These are phyloP conservation scores for Chloromonas sp. DNA, from an alignment of 163 green algal species.

Conservation along the genomic window DNA sequence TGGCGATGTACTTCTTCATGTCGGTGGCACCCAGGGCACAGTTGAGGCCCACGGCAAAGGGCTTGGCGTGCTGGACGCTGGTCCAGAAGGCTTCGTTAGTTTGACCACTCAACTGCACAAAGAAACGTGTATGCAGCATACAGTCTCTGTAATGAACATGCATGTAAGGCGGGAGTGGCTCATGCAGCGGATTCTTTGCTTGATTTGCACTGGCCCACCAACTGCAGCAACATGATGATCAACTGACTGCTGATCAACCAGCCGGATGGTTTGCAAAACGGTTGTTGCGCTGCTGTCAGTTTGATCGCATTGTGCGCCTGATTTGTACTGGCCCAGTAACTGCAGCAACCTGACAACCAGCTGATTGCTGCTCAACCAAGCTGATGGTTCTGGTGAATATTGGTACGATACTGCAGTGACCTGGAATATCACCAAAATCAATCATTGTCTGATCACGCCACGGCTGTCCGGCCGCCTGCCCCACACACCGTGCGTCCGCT, in stretches of 20 bases:
- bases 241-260: too few species aligned
- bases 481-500: slow-evolving; percentile 71
- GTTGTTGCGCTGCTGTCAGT: too few species aligned
- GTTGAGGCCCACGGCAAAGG: slow-evolving; percentile 94
- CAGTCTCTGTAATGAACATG: not conserved
- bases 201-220: not conserved
- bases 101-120: slow-evolving; percentile 76
- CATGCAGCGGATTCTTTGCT: not conserved
- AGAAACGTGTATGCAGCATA: not conserved
- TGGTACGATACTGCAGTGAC: too few species aligned
- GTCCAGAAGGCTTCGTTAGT: slow-evolving; percentile 99
- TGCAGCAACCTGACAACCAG: too few species aligned
- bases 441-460: too few species aligned
- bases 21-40: slow-evolving; percentile 92
- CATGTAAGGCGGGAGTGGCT: not conserved
- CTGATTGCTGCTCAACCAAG: too few species aligned
- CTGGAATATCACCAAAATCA: too few species aligned
- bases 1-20: slow-evolving; percentile 93
- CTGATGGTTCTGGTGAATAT: too few species aligned
- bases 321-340: too few species aligned
- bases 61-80: slow-evolving; percentile 83
- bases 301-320: too few species aligned
- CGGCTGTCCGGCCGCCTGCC: too few species aligned
- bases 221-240: not conserved
- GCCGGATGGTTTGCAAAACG: too few species aligned